Conservation (phyloP, 192 early-diverging fungal species). For the Cetraspora pellucida region DNA sequence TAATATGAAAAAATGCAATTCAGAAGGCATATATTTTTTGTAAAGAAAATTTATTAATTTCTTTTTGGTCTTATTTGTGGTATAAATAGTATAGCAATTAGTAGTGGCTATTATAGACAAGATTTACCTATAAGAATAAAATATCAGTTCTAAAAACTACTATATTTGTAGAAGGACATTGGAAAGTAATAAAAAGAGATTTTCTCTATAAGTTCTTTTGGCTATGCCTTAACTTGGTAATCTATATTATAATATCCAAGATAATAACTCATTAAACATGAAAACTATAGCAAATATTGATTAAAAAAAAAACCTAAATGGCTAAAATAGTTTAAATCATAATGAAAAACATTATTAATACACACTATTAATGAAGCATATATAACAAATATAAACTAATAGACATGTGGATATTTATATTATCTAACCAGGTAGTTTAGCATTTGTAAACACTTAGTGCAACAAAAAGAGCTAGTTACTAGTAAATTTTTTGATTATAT, state of each 20-base stretch:
- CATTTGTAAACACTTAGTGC: slow-evolving; percentile 22
- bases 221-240: not conserved
- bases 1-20: not conserved
- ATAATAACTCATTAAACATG: not conserved
- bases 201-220: slow-evolving; percentile 22
- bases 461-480: not conserved
- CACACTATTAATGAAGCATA: slow-evolving; percentile 9
- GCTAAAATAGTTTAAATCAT: slow-evolving; percentile 16
- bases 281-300: not conserved
- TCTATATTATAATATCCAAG: slow-evolving; percentile 2
- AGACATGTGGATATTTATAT: slow-evolving; percentile 14
- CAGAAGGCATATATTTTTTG: slow-evolving; percentile 26
- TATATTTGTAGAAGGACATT: slow-evolving; percentile 3
- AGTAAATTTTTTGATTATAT: not conserved
- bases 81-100: not conserved
- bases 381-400: too few relatives aligned
- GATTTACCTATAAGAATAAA: slow-evolving; percentile 6
- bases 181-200: slow-evolving; percentile 19
- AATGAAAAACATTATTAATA: slow-evolving; percentile 10
- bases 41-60: slow-evolving; percentile 19
- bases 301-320: not conserved
- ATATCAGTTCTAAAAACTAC: not conserved
- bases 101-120: not conserved
- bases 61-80: not conserved
- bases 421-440: slow-evolving; percentile 7